These are phyloP conservation scores for Saccharomyces hybrid DNA, from an alignment of 1,139 yeast genomes.

Conservation along the genomic window DNA sequence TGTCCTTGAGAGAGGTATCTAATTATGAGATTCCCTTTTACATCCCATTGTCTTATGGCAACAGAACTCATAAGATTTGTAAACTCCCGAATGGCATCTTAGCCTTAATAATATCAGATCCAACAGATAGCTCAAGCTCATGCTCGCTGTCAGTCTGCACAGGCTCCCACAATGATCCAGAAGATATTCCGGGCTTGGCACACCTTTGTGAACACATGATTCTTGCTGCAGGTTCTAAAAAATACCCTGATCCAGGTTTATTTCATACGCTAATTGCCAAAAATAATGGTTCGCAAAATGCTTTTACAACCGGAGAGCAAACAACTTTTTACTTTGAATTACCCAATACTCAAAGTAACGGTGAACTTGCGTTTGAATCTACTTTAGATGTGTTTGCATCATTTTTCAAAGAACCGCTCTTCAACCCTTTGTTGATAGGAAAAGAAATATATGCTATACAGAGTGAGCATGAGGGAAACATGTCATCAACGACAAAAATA, in stretches of 20 bases:
- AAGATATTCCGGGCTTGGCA: conserved; percentile 51
- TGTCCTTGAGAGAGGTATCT: conserved; percentile 16
- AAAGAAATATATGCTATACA: conserved; percentile 54
- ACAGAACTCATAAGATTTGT: conserved; percentile 38
- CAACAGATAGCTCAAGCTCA: conserved; percentile 41
- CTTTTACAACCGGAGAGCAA: conserved; percentile 58
- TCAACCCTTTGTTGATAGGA: conserved; percentile 37
- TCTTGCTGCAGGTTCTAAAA: conserved; percentile 47
- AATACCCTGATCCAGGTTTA: conserved; percentile 41
- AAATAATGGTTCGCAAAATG: conserved; percentile 56
- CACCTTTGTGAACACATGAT: conserved; percentile 70
- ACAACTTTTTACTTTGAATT: conserved; percentile 56
- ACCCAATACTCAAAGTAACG: conserved; percentile 33
- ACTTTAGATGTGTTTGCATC: conserved; percentile 45
- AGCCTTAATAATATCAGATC: conserved; percentile 50
- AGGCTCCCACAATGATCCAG: conserved; percentile 61
- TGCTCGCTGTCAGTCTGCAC: conserved; percentile 48
- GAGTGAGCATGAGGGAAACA: conserved; percentile 55
- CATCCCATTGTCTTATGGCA: conserved; percentile 31
- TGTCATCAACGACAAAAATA: conserved; percentile 38
- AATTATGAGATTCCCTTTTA: conserved; percentile 35
- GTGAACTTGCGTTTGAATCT: conserved; percentile 36
- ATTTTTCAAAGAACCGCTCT: conserved; percentile 44
- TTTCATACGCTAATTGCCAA: conserved; percentile 40
- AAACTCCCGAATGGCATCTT: conserved; percentile 47